These are phyloP conservation scores for Eremothecium sinecaudum DNA, from an alignment of 1,139 yeast species.

Conservation along the genomic window DNA sequence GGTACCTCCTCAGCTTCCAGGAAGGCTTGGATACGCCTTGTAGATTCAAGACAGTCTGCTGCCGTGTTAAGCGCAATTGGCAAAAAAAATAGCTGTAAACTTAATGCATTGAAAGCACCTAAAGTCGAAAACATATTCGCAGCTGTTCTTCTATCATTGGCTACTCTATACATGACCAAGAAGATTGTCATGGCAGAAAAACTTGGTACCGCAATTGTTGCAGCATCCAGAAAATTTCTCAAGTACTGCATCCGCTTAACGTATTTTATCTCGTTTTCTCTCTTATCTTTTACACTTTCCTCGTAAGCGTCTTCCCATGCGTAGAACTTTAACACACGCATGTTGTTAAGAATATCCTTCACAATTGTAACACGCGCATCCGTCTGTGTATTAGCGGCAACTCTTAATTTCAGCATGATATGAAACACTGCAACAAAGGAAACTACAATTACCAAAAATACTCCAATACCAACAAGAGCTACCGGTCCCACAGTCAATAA, in stretches of 20 bases:
- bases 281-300: conserved; percentile 36
- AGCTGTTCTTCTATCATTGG: conserved; percentile 43
- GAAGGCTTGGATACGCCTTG: conserved; percentile 48
- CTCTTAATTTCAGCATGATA: conserved; percentile 37
- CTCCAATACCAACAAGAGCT: conserved; percentile 58
- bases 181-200: conserved; percentile 68
- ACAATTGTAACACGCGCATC: conserved; percentile 42
- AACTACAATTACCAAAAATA: conserved; percentile 34
- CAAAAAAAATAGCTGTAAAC: conserved; percentile 63
- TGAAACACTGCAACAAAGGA: conserved; percentile 33
- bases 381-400: conserved; percentile 39
- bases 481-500: conserved; percentile 65
- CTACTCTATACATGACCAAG: conserved; percentile 52
- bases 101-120: conserved; percentile 59
- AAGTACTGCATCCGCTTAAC: conserved; percentile 44
- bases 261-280: conserved; percentile 40
- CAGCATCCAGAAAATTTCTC: conserved; percentile 51
- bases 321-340: conserved; percentile 46
- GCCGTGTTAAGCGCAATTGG: conserved; percentile 50
- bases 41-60: conserved; percentile 60
- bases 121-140: conserved; percentile 75
- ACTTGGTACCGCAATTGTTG: conserved; percentile 51
- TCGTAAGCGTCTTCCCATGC: conserved; percentile 56
- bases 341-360: conserved; percentile 43
- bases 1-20: conserved; percentile 39